These are phyloP conservation scores for Immersiporthe knoxdaviesiana DNA, from an alignment of 2,329 filamentous ascomycete species.

Conservation along the genomic window DNA sequence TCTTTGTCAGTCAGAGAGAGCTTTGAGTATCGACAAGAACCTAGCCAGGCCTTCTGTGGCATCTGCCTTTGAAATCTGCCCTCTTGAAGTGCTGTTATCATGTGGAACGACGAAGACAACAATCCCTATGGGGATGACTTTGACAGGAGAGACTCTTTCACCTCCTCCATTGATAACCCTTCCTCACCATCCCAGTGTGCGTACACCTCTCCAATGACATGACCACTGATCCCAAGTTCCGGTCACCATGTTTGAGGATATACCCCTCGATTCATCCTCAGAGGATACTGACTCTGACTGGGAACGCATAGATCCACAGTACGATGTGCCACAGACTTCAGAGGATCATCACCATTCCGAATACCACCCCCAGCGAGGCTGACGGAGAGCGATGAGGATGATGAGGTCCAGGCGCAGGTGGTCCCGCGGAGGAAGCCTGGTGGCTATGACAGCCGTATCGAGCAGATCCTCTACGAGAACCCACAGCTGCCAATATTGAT, in stretches of 20 bases:
- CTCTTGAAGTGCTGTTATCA: conserved; percentile 47
- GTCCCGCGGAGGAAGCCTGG: conserved; percentile 73
- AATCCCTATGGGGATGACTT: conserved; percentile 94
- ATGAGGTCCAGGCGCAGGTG: conserved; percentile 44
- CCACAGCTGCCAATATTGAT: conserved; percentile 89
- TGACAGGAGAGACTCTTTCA: conserved; percentile 80
- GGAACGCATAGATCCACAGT: conserved; percentile 56
- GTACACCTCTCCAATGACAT: conserved; percentile 38
- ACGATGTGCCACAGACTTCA: conserved; percentile 71
- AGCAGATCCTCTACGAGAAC: conserved; percentile 96
- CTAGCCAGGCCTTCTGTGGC: not conserved
- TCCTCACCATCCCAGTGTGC: conserved; percentile 65
- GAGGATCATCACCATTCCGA: conserved; percentile 25
- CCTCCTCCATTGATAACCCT: conserved; percentile 68
- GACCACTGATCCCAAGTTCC: conserved; percentile 22
- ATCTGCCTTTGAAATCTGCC: too few relatives aligned
- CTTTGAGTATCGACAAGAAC: not conserved
- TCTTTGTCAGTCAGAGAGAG: not conserved
- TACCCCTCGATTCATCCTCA: conserved; percentile 41
- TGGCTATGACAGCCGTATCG: conserved; percentile 91
- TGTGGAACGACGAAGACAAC: conserved; percentile 99
- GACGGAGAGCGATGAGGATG: conserved; percentile 54
- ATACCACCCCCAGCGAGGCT: conserved; percentile 20
- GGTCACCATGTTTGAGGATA: conserved; percentile 43
- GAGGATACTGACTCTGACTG: conserved; percentile 50